Conservation (phyloP, 2,329 filamentous ascomycete genomes). For the Penicillium sp. region DNA sequence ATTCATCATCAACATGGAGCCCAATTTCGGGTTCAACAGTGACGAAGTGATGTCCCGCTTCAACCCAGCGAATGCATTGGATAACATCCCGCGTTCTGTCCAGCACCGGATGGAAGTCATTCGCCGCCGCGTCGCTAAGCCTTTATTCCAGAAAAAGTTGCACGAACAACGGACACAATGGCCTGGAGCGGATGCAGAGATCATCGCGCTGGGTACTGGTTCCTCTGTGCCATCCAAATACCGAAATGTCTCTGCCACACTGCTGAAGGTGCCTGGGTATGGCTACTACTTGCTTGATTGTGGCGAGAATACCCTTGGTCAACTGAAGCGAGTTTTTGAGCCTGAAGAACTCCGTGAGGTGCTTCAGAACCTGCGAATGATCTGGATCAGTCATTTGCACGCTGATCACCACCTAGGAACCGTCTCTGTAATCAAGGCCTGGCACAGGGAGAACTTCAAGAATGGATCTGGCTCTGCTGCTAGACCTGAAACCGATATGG, state of each 20-base stretch:
- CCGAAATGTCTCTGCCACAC: slow-evolving; percentile 87
- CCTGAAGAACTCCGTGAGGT: slow-evolving; percentile 65
- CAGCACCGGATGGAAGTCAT: slow-evolving; percentile 32
- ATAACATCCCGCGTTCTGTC: slow-evolving; percentile 32
- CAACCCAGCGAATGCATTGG: slow-evolving; percentile 23
- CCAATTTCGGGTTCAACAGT: slow-evolving; percentile 42
- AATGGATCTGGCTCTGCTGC: slow-evolving; percentile 45
- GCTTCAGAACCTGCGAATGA: slow-evolving; percentile 72
- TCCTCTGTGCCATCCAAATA: slow-evolving; percentile 89
- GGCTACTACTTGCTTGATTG: slow-evolving; percentile 91
- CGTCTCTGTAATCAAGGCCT: slow-evolving; percentile 75
- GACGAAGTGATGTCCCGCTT: slow-evolving; percentile 31
- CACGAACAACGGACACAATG: slow-evolving; percentile 61
- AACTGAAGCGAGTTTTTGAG: slow-evolving; percentile 73
- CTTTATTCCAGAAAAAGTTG: slow-evolving; percentile 34
- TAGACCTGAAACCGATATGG: slow-evolving; percentile 34
- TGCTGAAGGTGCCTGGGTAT: slow-evolving; percentile 77
- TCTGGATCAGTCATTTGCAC: slow-evolving; percentile 95
- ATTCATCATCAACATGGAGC: slow-evolving; percentile 48
- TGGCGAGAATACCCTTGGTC: slow-evolving; percentile 88
- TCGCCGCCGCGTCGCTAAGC: slow-evolving; percentile 28
- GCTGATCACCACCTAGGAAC: slow-evolving; percentile 94
- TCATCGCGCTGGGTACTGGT: slow-evolving; percentile 86
- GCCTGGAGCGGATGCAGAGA: slow-evolving; percentile 72
- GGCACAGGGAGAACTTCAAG: slow-evolving; percentile 60